Evolutionary conservation across 1,139 yeast genomes (phyloP).

Genomic region (Ogataea hybrid): DNA sequence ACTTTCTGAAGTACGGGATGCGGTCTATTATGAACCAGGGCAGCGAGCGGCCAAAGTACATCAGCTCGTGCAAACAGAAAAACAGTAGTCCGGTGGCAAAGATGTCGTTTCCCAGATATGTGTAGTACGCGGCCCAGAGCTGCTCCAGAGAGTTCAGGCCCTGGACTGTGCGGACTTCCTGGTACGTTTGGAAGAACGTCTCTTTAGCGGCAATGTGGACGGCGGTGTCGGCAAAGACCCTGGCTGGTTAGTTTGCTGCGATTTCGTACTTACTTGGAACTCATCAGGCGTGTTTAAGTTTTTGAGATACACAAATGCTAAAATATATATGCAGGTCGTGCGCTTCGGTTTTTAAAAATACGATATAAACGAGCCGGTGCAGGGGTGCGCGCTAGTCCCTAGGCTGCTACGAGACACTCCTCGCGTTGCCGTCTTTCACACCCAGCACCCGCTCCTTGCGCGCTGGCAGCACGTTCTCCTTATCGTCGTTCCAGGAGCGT

Average conservation of each 20-base stretch:
- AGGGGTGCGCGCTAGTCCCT: not conserved
- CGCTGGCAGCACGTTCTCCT: too few species aligned
- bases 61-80: conserved; percentile 69
- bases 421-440: not conserved
- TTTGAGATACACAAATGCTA: not conserved
- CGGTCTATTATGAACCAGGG: conserved; percentile 84
- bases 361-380: conserved; percentile 5
- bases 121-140: conserved; percentile 79
- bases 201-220: conserved; percentile 22
- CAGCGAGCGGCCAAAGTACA: conserved; percentile 80
- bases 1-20: conserved; percentile 70
- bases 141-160: conserved; percentile 50
- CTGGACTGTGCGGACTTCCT: conserved; percentile 21
- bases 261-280: conserved; percentile 14
- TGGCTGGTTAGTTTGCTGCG: conserved; percentile 3
- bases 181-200: conserved; percentile 20
- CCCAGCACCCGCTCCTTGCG: too few species aligned
- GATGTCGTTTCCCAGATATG: conserved; percentile 69
- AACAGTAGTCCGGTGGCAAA: conserved; percentile 82
- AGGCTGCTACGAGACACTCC: not conserved
- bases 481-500: conserved; percentile 2
- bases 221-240: conserved; percentile 27
- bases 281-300: conserved; percentile 21
- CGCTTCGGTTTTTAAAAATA: not conserved
- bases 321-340: conserved; percentile 6